Evolutionary conservation across 2,329 filamentous ascomycete genomes (phyloP), one percentile per base, ranked within the genome.

Genomic region (Botrytis byssoidea): DNA sequence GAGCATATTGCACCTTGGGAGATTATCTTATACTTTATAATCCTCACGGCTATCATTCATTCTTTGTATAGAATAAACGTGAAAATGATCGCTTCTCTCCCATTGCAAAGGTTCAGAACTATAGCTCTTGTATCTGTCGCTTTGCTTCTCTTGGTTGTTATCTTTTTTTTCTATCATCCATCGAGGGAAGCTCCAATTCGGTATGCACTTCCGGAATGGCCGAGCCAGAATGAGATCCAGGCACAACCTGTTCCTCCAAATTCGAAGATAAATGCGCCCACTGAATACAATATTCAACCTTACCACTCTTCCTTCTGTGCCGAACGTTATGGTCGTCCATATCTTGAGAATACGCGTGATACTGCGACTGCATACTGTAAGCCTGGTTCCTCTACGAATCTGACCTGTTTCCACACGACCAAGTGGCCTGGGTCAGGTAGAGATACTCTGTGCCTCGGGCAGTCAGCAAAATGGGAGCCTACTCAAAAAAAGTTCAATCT

Each of bases 301-400:
- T 61, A 57, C 16, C 37, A 71, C 6, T 32, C 55, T n/a, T 46
- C 57, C 6, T 32, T 46, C 35, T 71, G 69, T n/a, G 59, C 59
- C 8, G 55, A 64, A 35, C 55, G 59, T n/a, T 71, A 63, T 48
- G n/a, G 37, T 8, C 55, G 42, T 22, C 35, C 29, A 35, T 71
- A 71, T 40, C 55, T 71, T 7, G 69, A 71, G 37, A 60, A 29
- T 6, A 25, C 55, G 37, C 59, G 69, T 44, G 57, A 71, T 18
- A 20, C 48, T 1, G 44, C 65, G 25, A 57, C 65, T 37, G 60
- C 40, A 35, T 64, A 64, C 37, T 29, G 61, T 9, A 44, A n/a
- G 25, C 37, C 61, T 44, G 61, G 61, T 64, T 44, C 40, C 37
- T 64, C 25, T 20, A 10, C 25, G 0, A 64, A 64, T 44, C 8